Percentiles rank a stretch among this genome's conserved stretches.
phyloP scores from a whole-genome alignment of 805 yeast species.

The Lachancea sp. region DNA sequence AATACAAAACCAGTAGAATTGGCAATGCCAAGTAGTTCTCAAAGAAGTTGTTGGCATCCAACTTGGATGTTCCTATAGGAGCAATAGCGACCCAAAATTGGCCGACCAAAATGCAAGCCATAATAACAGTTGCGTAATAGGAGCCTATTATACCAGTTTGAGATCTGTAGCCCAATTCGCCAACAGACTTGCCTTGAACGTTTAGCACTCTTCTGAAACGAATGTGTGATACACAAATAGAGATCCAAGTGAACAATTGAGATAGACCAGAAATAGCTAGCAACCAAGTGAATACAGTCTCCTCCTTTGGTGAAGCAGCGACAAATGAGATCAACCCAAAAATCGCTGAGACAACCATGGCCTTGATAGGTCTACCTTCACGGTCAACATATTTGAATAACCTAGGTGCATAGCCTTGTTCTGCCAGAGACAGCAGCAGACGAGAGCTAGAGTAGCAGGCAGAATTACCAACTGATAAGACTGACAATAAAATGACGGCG shows the following conservation, averaged over 20 bases:
- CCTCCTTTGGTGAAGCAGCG: constrained; percentile 56
- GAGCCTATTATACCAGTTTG: constrained; percentile 51
- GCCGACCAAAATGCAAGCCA: constrained; percentile 46
- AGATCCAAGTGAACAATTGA: constrained; percentile 56
- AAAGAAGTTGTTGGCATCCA: constrained; percentile 41
- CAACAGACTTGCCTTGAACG: constrained; percentile 45
- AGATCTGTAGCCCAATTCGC: constrained; percentile 49
- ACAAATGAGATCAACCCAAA: constrained; percentile 60
- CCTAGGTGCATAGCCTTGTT: constrained; percentile 62
- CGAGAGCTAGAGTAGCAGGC: constrained; percentile 68
- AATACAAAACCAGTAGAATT: constrained; percentile 38
- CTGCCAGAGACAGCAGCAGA: constrained; percentile 63
- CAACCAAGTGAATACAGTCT: constrained; percentile 57
- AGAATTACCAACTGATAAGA: constrained; percentile 70
- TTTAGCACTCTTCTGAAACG: constrained; percentile 54
- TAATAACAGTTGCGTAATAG: constrained; percentile 43
- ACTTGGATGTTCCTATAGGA: constrained; percentile 38
- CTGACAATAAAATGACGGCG: constrained; percentile 65
- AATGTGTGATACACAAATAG: constrained; percentile 50
- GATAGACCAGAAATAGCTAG: constrained; percentile 56
- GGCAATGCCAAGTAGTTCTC: constrained; percentile 43
- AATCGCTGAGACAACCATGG: constrained; percentile 44
- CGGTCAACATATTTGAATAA: constrained; percentile 49
- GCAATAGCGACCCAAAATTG: constrained; percentile 63
- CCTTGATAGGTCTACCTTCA: constrained; percentile 55